Base-by-base conservation (phyloP, 768 basidiomycete species). In the Lyophyllum semitale region DNA sequence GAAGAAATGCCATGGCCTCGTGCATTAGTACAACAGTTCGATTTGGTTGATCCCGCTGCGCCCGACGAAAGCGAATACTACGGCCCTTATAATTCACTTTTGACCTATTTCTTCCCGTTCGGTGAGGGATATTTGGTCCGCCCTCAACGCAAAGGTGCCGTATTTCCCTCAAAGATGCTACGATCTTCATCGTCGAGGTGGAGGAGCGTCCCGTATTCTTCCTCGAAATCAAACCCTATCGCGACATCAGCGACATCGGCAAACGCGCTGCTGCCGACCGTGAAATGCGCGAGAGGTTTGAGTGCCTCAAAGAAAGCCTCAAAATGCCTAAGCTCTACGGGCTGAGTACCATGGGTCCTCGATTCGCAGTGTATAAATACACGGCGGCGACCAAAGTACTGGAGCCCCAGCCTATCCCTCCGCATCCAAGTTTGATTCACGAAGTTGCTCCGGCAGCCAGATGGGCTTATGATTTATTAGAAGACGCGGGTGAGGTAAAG, bases 371-470 rank as follows among this genome's bases (percentile, higher is more conserved):
- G 35, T 69, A 69, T 53, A 35, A 49, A 26, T 49, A 32, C 66
- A 66, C 53, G 45, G 58, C 45, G 6, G 35, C 15, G 55, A 47
- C 30, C 59, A 51, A 53, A 29, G 33, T 22, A 9, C n/a, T 69
- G 12, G 32, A 27, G 17, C 68, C 67, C 17, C 50, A 50, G 18
- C 32, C 23, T 35, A 59, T 64, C 30, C 41, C 57, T 46, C 48
- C 48, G 18, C 41, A 68, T 61, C n/a, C 51, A n/a, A 37, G 23
- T 17, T 32, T 47, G 41, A 50, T 68, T 26, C 66, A 54, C 43
- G 68, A 70, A 58, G 60, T 59, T 45, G 69, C 67, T 20, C 68
- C 69, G 27, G 61, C 56, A 23, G 51, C 23, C 32, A 60, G 64
- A 22, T 71, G 67, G 69, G 58, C 61, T 40, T 49, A 55, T 23